Evolutionary conservation across 1,284 basidiomycete genomes (phyloP).

Genomic region (Sanguinoderma infundibulare): DNA sequence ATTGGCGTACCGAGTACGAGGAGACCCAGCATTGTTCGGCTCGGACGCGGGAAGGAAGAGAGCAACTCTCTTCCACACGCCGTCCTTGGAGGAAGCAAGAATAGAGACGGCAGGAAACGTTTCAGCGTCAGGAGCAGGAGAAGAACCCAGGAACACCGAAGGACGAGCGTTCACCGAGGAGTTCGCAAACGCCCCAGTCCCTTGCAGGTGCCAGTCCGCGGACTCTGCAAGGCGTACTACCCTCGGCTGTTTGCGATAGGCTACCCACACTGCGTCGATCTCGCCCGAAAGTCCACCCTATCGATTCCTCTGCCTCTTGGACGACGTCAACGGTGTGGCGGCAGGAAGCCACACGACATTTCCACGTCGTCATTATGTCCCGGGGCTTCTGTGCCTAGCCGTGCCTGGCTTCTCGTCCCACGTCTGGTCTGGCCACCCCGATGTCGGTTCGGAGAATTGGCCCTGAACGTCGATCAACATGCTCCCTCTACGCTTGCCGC

Average conservation of each 20-base stretch:
- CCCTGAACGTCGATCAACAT: neutral
- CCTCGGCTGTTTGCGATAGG: no score
- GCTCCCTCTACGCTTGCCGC: neutral
- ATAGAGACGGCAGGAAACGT: no score
- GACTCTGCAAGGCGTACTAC: no score
- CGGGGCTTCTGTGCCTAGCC: neutral
- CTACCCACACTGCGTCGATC: neutral
- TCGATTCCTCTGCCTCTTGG: neutral
- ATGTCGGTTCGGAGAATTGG: neutral
- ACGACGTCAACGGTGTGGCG: neutral
- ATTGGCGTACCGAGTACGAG: neutral
- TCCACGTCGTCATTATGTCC: neutral
- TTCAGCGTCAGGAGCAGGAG: no score
- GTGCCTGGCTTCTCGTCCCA: constrained; percentile 2
- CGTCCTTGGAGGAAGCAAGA: no score
- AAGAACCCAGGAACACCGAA: no score
- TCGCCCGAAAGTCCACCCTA: neutral
- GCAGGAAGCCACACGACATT: neutral
- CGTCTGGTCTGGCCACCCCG: neutral
- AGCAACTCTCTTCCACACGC: no score
- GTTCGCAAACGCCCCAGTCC: no score
- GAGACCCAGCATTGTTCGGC: neutral
- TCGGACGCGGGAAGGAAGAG: no score
- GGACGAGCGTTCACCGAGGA: no score
- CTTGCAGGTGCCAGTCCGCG: no score